phyloP scores from a whole-genome alignment of 371 early-diverging fungal species.

The Lichtheimia hyalospora region DNA sequence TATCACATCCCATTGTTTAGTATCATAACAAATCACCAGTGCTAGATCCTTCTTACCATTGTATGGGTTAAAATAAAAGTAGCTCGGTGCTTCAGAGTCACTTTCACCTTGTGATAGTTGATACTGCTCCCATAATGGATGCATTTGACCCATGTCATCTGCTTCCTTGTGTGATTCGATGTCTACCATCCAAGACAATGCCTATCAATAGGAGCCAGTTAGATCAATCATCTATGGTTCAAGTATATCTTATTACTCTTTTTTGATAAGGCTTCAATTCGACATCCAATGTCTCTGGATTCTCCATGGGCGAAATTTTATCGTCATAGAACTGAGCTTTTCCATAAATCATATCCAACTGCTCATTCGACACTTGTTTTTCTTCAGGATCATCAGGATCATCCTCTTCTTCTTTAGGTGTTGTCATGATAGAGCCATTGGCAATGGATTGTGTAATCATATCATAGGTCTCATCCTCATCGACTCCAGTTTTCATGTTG shows the following conservation, averaged over 20 bases:
- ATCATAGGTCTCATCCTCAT: conserved; percentile 26
- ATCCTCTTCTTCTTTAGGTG: conserved; percentile 6
- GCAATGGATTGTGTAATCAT: conserved; percentile 25
- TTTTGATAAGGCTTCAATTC: conserved; percentile 66
- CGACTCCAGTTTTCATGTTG: conserved; percentile 14
- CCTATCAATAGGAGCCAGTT: conserved; percentile 16
- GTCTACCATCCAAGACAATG: conserved; percentile 62
- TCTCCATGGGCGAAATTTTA: conserved; percentile 49
- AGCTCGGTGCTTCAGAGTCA: conserved; percentile 12
- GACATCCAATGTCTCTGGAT: conserved; percentile 48
- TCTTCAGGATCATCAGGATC: conserved; percentile 30
- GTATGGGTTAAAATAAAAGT: conserved; percentile 68
- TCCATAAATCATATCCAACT: conserved; percentile 62
- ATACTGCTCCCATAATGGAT: conserved; percentile 69
- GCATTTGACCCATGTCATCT: conserved; percentile 47
- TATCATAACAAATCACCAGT: neutral
- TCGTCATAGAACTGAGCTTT: conserved; percentile 60
- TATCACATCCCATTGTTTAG: neutral
- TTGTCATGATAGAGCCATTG: neutral
- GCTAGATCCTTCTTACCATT: conserved; percentile 29
- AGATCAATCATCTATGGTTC: neutral
- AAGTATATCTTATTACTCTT: conserved; percentile 23
- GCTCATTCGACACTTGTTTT: conserved; percentile 56
- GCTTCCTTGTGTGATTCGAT: conserved; percentile 45
- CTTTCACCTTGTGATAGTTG: conserved; percentile 29